phyloP scores from a whole-genome alignment of 2,329 filamentous ascomycete genomes.

The Colletotrichum liriopes region DNA sequence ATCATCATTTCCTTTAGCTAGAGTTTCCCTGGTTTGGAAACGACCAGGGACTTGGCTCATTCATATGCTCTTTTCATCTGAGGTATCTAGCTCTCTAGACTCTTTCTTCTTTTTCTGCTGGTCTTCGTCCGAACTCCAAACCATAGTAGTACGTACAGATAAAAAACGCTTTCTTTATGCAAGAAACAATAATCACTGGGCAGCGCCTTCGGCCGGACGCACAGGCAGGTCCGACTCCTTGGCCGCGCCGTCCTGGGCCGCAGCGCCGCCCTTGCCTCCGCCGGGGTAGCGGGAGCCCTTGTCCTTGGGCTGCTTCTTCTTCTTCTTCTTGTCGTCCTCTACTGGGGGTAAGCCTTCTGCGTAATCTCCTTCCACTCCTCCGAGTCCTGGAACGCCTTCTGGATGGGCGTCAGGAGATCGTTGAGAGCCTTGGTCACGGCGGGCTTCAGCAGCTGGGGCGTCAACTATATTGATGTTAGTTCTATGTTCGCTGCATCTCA shows the following conservation, averaged over 20 bases:
- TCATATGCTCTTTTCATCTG: constrained; percentile 34
- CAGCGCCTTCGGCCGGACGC: constrained; percentile 32
- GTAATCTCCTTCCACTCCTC: constrained; percentile 84
- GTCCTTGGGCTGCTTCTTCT: constrained; percentile 84
- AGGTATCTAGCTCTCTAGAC: constrained; percentile 40
- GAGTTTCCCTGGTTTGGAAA: neutral
- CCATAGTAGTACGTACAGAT: constrained; percentile 38
- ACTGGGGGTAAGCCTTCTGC: constrained; percentile 82
- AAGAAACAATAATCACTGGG: constrained; percentile 27
- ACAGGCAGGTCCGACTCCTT: constrained; percentile 41
- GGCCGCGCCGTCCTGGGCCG: constrained; percentile 31
- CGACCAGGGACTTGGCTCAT: neutral
- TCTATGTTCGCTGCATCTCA: neutral
- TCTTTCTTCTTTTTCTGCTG: constrained; percentile 33
- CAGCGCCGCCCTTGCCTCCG: constrained; percentile 37
- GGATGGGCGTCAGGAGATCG: constrained; percentile 83
- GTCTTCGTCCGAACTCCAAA: constrained; percentile 42
- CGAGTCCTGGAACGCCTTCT: constrained; percentile 78
- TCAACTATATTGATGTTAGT: constrained; percentile 64
- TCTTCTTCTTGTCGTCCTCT: constrained; percentile 73
- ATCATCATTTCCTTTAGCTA: neutral
- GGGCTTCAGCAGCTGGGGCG: constrained; percentile 90
- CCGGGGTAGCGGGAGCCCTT: constrained; percentile 78
- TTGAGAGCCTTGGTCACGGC: constrained; percentile 83
- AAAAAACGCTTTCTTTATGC: constrained; percentile 30